A percentile compares a stretch with the other conserved stretches of the same genome.
These are phyloP conservation scores for Garcia nutans DNA, from an alignment of 345 rosid species.

Conservation along the genomic window DNA sequence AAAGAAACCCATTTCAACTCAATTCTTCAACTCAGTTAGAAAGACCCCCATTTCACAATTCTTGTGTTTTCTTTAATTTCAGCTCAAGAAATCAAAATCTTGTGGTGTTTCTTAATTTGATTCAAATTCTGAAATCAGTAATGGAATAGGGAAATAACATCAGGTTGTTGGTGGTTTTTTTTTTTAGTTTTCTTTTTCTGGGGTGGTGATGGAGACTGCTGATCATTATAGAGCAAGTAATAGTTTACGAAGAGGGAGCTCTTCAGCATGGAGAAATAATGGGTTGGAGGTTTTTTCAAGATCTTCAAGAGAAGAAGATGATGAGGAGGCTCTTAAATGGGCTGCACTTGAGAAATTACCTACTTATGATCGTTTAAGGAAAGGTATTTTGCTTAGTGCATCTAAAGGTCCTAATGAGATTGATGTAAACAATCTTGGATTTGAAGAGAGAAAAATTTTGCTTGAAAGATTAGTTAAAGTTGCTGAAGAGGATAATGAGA, in stretches of 20 bases:
- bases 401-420: slow-evolving; percentile 20
- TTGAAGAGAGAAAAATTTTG: slow-evolving; percentile 19
- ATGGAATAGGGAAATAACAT: not conserved
- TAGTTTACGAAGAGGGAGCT: slow-evolving; percentile 15
- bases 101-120: not conserved
- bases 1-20: too few relatives aligned
- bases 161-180: not conserved
- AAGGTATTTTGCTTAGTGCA: slow-evolving; percentile 36
- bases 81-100: not conserved
- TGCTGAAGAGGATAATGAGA: slow-evolving; percentile 30
- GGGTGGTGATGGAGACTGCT: slow-evolving; percentile 3
- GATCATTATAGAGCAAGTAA: slow-evolving; percentile 2
- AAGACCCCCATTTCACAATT: not conserved
- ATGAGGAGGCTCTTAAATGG: slow-evolving; percentile 54
- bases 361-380: slow-evolving; percentile 43
- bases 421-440: slow-evolving; percentile 33
- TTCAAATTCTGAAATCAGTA: not conserved
- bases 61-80: not conserved
- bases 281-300: slow-evolving; percentile 12
- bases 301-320: slow-evolving; percentile 32
- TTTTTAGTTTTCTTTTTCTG: too few relatives aligned
- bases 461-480: slow-evolving; percentile 27
- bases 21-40: not conserved
- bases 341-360: slow-evolving; percentile 55
- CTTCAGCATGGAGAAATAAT: slow-evolving; percentile 10